Base-by-base conservation (phyloP, 495 filamentous ascomycete species). In the Neurospora sp. region DNA sequence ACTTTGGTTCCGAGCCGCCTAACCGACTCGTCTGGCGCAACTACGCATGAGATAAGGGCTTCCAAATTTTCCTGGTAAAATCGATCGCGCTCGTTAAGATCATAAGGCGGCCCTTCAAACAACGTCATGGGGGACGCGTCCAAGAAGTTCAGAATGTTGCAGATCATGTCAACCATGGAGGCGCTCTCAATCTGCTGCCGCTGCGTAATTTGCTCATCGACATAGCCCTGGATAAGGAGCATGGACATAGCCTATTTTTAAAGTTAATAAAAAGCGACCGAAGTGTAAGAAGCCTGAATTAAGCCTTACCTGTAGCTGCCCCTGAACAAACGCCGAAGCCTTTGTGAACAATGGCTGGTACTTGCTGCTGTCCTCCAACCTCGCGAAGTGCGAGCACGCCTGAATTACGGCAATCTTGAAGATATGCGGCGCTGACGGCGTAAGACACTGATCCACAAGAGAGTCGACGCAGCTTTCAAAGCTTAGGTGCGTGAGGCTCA, bases 341-440 rank as follows among this genome's bases (percentile, higher is more conserved):
- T 84, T 82, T 14, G 82, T 79, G 73, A 87, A 91, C 16, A 91
- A 78, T 35, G 82, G 81, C 42, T 81, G 77, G 73, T 88, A 91
- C 39, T 83, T 78, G 27, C 84, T 80, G 39, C 84, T 77, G 68
- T 86, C 82, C 35, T 80, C 80, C 74, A 86, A 81, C 73, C 85
- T 81, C 38, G 85, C 86, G 80, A 88, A 86, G 73, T 89, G 82
- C 35, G 85, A 85, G 73, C 86, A 87, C 5, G 83, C 84, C 73
- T 87, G 86, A 44, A 90, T 87, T 7, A 87, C 82, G 8, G 87
- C 84, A 69, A 90, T 85, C 78, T 89, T 89, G 78, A 89, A 90
- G 40, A 82, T 82, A 44, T 85, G 81, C n/a, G 89, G 87, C 8
- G 88, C 81, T 44, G 82, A 86, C 39, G 84, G 77, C 65, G 85